Base-by-base conservation (phyloP, 2,329 filamentous ascomycete species). In the Basipetospora chlamydospora region DNA sequence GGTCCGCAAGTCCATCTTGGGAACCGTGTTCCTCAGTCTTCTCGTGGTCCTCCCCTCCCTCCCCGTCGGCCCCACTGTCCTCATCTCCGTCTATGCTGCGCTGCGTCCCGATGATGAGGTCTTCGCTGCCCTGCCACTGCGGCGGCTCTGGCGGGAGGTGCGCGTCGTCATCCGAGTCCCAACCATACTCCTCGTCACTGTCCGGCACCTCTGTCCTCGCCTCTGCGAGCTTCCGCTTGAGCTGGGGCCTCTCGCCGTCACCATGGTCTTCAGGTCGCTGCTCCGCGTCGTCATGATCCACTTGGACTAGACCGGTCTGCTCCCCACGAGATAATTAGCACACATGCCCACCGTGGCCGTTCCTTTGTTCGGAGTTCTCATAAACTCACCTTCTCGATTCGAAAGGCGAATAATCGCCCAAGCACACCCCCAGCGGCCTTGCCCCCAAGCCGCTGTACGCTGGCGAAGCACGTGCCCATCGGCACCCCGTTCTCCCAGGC, bases 131-230 rank as follows among this genome's bases (percentile, higher is more conserved):
- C 53, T 78, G 73, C 71, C 72, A 77, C 50, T 78, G 73, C 7
- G 72, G 71, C n/a, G 73, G 73, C 54, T 67, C 67, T 3, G 58
- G 59, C 9, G 73, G 72, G 46, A 76, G 58, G 35, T 67, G 64
- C 38, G 70, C 67, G 39, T 79, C 76, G 46, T 78, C 74, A 30
- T 73, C 70, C 36, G 80, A 71, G 26, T 68, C 69, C 79, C 79
- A 85, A 11, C 77, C 78, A 47, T 82, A 83, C 41, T 79, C 75
- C 21, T 67, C 70, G 29, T 77, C 73, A 43, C 71, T 78, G 42
- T 76, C 72, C 2, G 70, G 64, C 31, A 76, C 61, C 46, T 76
- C 72, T 33, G 72, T 59, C 36, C 66, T 69, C 4, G 74, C 68
- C 30, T 78, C 68, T 21, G 47, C 55, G 37, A 80, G 61, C 51